These are phyloP conservation scores for Clitopilus hobsonii DNA, from an alignment of 768 basidiomycete genomes.

Conservation along the genomic window DNA sequence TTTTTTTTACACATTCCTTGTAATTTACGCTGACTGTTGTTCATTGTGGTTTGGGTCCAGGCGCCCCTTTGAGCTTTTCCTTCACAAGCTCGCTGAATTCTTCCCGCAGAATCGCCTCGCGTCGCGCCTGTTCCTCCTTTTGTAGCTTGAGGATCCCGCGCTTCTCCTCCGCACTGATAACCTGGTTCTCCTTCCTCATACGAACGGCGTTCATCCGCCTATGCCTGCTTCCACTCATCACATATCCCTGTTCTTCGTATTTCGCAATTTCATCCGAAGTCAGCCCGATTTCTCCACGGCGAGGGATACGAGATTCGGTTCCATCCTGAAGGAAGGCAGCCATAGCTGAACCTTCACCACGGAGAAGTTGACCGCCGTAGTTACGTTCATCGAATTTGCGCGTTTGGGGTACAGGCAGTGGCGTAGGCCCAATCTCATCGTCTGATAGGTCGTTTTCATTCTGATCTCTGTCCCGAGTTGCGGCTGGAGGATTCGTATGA, in stretches of 20 bases:
- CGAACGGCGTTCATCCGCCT: slow-evolving; percentile 98
- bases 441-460: slow-evolving; percentile 45
- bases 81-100: slow-evolving; percentile 84
- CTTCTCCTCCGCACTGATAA: slow-evolving; percentile 98
- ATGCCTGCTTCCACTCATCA: slow-evolving; percentile 96
- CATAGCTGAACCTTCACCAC: slow-evolving; percentile 97
- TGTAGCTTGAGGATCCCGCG: slow-evolving; percentile 92
- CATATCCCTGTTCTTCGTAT: slow-evolving; percentile 90
- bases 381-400: slow-evolving; percentile 72
- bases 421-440: slow-evolving; percentile 77
- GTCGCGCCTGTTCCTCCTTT: slow-evolving; percentile 87
- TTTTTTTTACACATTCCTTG: background rate
- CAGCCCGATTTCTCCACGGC: slow-evolving; percentile 97
- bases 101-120: slow-evolving; percentile 84
- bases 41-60: background rate
- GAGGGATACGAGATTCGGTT: slow-evolving; percentile 84
- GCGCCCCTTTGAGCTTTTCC: slow-evolving; percentile 60
- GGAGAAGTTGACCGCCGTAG: slow-evolving; percentile 85
- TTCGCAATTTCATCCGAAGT: slow-evolving; percentile 81
- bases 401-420: slow-evolving; percentile 37
- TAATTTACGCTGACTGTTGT: background rate
- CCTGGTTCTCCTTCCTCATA: slow-evolving; percentile 99
- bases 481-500: slow-evolving; percentile 7
- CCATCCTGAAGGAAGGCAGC: slow-evolving; percentile 91
- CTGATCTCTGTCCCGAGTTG: slow-evolving; percentile 15